Evolutionary conservation across 2,329 filamentous ascomycete genomes (phyloP).

Genomic region (Ambrosiella beaveri): DNA sequence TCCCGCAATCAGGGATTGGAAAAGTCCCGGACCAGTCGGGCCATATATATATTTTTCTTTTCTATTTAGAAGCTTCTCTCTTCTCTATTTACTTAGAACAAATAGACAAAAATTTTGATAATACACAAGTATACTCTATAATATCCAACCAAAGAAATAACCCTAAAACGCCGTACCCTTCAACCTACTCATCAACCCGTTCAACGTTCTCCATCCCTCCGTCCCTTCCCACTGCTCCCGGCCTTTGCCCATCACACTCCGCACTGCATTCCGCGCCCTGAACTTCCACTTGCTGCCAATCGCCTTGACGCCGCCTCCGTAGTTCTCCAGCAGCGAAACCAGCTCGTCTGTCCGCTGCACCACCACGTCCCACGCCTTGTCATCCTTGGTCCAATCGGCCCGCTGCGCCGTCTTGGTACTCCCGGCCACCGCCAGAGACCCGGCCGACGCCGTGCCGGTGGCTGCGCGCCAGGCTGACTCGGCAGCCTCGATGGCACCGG

Average conservation of each 20-base stretch:
- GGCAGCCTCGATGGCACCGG: constrained; percentile 59
- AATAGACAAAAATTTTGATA: no score
- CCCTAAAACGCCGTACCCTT: constrained; percentile 17
- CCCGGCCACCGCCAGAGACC: constrained; percentile 27
- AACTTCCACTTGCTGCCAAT: constrained; percentile 73
- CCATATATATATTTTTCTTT: background rate
- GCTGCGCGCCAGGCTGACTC: constrained; percentile 81
- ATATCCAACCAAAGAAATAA: background rate
- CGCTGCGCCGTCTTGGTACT: constrained; percentile 4
- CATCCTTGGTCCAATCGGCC: constrained; percentile 31
- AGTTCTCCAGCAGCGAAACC: constrained; percentile 67
- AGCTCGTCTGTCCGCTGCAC: constrained; percentile 66
- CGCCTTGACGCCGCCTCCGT: constrained; percentile 45
- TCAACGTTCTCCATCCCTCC: constrained; percentile 46
- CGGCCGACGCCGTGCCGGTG: constrained; percentile 26
- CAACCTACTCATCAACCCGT: constrained; percentile 37
- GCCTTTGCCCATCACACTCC: constrained; percentile 67
- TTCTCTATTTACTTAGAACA: no score
- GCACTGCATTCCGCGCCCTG: constrained; percentile 70
- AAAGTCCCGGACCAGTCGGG: background rate
- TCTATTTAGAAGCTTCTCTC: no score
- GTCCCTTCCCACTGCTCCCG: constrained; percentile 71
- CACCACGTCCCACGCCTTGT: constrained; percentile 51
- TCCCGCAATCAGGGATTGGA: no score
- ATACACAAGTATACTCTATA: background rate